phyloP scores from a whole-genome alignment of 148 eudicot species.

The Amaranthus hypochondriacus region DNA sequence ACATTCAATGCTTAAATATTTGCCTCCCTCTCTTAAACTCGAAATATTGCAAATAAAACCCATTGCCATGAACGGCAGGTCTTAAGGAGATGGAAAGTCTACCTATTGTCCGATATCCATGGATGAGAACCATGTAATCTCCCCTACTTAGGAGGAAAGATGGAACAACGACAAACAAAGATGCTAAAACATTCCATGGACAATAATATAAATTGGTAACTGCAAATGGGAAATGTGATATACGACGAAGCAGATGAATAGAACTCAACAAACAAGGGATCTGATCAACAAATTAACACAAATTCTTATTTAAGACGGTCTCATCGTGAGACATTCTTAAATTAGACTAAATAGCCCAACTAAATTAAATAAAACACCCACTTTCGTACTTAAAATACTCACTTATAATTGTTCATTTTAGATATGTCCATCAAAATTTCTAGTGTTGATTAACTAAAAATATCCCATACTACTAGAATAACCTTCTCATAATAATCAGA shows the following conservation, averaged over 20 bases:
- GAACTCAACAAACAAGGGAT: neutral
- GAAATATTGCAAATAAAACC: neutral
- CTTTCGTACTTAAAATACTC: too few relatives aligned
- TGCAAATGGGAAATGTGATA: neutral
- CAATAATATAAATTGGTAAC: neutral
- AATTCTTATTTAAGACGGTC: too few relatives aligned
- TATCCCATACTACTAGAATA: too few relatives aligned
- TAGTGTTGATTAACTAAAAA: too few relatives aligned
- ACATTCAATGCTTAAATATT: neutral
- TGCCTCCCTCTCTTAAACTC: neutral
- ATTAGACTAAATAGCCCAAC: too few relatives aligned
- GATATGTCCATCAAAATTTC: too few relatives aligned
- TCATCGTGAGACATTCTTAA: too few relatives aligned
- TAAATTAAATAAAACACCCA: too few relatives aligned
- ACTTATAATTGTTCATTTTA: too few relatives aligned
- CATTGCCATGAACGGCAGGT: neutral
- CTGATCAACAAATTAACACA: neutral
- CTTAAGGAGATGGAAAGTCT: neutral
- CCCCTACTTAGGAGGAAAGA: neutral
- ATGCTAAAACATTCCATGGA: neutral
- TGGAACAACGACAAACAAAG: neutral
- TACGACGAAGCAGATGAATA: neutral
- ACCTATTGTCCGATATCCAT: neutral
- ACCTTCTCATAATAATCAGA: too few relatives aligned
- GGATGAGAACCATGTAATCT: neutral